Conservation (phyloP, 2,329 filamentous ascomycete genomes). For the Lasiodiplodia sp. region DNA sequence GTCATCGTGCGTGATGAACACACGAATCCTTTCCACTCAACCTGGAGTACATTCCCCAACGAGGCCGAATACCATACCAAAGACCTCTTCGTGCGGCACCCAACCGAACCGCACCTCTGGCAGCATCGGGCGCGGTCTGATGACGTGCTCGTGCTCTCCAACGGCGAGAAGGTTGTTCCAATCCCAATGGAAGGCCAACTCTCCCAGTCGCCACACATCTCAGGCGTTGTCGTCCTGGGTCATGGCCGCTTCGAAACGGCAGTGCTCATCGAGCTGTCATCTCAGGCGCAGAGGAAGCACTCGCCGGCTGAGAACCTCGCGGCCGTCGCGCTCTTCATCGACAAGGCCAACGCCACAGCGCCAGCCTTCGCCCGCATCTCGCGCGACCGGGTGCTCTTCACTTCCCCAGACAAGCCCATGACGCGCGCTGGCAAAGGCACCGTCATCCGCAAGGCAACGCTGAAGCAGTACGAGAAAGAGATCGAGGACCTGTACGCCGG, state of each 20-base stretch:
- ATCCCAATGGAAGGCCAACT: constrained; percentile 12
- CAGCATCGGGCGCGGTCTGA: constrained; percentile 1
- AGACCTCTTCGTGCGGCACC: constrained; percentile 16
- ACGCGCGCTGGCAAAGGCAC: constrained; percentile 36
- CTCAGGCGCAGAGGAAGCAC: neutral
- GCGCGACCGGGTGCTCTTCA: constrained; percentile 29
- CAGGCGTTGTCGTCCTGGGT: constrained; percentile 66
- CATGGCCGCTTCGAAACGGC: constrained; percentile 7
- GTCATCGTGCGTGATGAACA: constrained; percentile 41
- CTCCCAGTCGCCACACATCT: constrained; percentile 43
- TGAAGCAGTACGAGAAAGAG: constrained; percentile 37
- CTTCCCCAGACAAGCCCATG: constrained; percentile 27
- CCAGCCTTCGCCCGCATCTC: constrained; percentile 29
- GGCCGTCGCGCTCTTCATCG: neutral
- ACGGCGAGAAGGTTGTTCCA: constrained; percentile 22
- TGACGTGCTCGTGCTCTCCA: constrained; percentile 22
- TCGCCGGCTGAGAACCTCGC: constrained; percentile 23
- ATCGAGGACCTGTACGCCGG: constrained; percentile 51
- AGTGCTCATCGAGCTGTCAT: neutral
- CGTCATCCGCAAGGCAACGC: constrained; percentile 30
- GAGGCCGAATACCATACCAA: constrained; percentile 55
- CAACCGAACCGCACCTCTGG: constrained; percentile 6
- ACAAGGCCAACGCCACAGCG: neutral
- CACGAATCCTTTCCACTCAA: constrained; percentile 44
- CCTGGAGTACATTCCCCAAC: constrained; percentile 36